phyloP scores from a whole-genome alignment of 2,329 filamentous ascomycete genomes.

The Atkinsonella hypoxylon region DNA sequence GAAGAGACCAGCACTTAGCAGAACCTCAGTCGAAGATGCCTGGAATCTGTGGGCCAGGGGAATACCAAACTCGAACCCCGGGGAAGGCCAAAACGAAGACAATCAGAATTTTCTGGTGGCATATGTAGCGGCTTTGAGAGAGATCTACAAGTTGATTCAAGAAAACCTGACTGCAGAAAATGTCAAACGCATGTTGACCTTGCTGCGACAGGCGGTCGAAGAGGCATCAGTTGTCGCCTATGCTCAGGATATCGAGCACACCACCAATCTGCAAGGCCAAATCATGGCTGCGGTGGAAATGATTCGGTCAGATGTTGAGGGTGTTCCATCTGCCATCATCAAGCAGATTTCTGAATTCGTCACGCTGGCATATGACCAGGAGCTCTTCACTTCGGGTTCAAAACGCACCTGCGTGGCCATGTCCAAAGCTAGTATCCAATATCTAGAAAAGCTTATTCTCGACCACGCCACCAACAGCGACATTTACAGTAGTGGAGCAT shows the following conservation, averaged over 20 bases:
- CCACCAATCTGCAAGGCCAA: constrained; percentile 60
- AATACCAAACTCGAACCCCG: constrained; percentile 37
- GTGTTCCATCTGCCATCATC: constrained; percentile 57
- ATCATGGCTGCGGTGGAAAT: constrained; percentile 56
- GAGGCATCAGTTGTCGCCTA: constrained; percentile 57
- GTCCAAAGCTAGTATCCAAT: constrained; percentile 67
- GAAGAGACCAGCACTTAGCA: constrained; percentile 32
- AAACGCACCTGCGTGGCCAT: constrained; percentile 81
- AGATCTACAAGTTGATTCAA: constrained; percentile 67
- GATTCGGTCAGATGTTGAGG: constrained; percentile 52
- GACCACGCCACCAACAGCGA: constrained; percentile 49
- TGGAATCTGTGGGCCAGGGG: constrained; percentile 62
- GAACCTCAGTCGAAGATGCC: constrained; percentile 43
- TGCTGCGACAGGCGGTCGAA: constrained; percentile 60
- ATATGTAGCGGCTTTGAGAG: constrained; percentile 65
- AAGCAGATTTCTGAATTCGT: constrained; percentile 58
- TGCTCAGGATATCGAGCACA: constrained; percentile 58
- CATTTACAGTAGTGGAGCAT: constrained; percentile 57
- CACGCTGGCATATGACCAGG: constrained; percentile 51
- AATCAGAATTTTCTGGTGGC: constrained; percentile 77
- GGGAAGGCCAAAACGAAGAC: constrained; percentile 31
- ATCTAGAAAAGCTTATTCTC: constrained; percentile 50
- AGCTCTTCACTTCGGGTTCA: constrained; percentile 19
- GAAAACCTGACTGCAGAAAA: constrained; percentile 48
- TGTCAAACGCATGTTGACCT: constrained; percentile 54